Evolutionary conservation across 1,139 yeast genomes (phyloP), one percentile per base, ranked within the genome.

Genomic region (Candida smagusa): DNA sequence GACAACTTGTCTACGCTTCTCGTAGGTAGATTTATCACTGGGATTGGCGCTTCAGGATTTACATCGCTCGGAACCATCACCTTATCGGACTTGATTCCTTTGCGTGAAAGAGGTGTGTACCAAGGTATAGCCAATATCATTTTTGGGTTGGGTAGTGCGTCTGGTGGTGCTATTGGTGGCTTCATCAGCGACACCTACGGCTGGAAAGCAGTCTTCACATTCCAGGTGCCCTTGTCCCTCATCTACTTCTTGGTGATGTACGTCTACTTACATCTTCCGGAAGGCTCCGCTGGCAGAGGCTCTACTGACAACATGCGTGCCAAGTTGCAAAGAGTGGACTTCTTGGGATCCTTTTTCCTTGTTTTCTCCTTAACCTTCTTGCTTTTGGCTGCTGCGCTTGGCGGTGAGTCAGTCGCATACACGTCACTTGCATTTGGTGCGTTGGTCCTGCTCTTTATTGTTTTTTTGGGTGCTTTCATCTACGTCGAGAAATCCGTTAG

Each of bases 101-200:
- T 69, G 33, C 61, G 81, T 44, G 77, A 75, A 26, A 57, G 81
- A 37, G 81, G 81, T 0, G 53, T 73, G 38, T 75, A 62, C 49
- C 81, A 76, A 52, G 81, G 81, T 0, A 53, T 73, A 42, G 82
- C 80, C 27, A 84, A 81, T 51, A 66, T 82, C 29, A 77, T 76
- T 32, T 84, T 68, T 53, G 89, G 87, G 2, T 47, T 77, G 26
- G 94, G 94, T 4, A 79, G 86, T 6, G 84, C 85, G 2, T 63
- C 77, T 12, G 90, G 92, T 29, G 89, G 89, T 7, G 56, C 73
- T 12, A 45, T 76, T 21, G 81, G 96, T 28, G 95, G 95, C 8
- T 52, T 80, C 28, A 63, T 87, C 24, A 76, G 90, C 16, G 86
- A 81, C 41, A 53, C 60, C 11, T 70, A 79, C 46, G 95, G 95